A percentile compares a stretch with the other conserved stretches of the same genome.
phyloP scores from a whole-genome alignment of 352 stramenopile genomes.

The Globisporangium middletonii region DNA sequence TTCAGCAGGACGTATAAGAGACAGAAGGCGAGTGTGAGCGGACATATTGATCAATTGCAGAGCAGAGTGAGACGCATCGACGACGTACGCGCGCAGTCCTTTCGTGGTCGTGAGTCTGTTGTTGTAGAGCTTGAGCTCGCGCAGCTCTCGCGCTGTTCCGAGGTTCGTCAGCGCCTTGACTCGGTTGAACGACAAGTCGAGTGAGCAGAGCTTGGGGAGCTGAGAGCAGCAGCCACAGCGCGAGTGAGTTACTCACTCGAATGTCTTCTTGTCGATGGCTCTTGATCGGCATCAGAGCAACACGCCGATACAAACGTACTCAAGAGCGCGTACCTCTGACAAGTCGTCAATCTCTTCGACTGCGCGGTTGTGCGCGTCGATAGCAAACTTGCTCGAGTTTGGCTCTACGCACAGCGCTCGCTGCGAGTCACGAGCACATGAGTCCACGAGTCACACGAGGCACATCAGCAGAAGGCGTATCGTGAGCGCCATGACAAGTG shows the following conservation, averaged over 20 bases:
- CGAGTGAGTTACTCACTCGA: neutral
- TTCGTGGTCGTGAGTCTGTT: constrained; percentile 55
- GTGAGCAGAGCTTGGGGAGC: constrained; percentile 62
- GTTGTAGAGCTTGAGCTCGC: constrained; percentile 79
- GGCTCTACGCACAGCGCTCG: constrained; percentile 41
- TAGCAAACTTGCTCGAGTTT: constrained; percentile 76
- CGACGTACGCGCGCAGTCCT: constrained; percentile 39
- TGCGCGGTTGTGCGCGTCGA: constrained; percentile 72
- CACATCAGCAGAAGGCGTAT: neutral
- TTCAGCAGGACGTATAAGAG: constrained; percentile 6
- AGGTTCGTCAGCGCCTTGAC: constrained; percentile 52
- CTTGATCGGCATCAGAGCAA: neutral
- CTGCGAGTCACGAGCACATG: constrained; percentile 8
- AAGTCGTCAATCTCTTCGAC: constrained; percentile 58
- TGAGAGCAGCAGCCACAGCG: constrained; percentile 11
- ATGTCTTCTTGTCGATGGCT: no score
- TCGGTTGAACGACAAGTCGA: constrained; percentile 79
- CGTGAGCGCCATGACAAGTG: no score
- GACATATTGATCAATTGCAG: neutral
- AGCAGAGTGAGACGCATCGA: no score
- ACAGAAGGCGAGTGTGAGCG: neutral
- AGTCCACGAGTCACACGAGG: neutral
- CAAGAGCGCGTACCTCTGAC: constrained; percentile 30
- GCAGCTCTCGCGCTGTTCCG: constrained; percentile 50
- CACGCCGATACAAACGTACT: neutral